Percentiles rank a stretch among this genome's conserved stretches.
phyloP scores from a whole-genome alignment of 352 stramenopile species.

The Pythium brachiatum region DNA sequence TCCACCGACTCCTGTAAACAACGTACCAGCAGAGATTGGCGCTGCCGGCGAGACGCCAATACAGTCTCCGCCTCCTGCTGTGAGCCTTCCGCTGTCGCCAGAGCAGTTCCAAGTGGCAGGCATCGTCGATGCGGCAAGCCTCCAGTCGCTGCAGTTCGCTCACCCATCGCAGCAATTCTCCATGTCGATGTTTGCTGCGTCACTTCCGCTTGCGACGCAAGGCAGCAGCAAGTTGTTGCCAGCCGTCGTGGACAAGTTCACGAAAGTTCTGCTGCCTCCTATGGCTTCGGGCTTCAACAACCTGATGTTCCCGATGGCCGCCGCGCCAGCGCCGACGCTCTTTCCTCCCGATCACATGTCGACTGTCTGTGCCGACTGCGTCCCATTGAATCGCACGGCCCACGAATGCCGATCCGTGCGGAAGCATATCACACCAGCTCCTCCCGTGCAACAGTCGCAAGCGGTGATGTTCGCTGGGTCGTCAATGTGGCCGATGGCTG shows the following conservation, averaged over 20 bases:
- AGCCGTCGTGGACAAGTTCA: conserved; percentile 6
- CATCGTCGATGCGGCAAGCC: not conserved
- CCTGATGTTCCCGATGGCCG: conserved; percentile 41
- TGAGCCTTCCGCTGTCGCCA: not conserved
- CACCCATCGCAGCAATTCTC: not conserved
- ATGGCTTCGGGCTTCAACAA: conserved; percentile 35
- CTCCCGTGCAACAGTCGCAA: conserved; percentile 1
- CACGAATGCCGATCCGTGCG: conserved; percentile 32
- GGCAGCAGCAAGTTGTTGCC: conserved; percentile 12
- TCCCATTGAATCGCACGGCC: conserved; percentile 15
- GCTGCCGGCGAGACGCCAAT: not conserved
- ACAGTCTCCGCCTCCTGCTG: not conserved
- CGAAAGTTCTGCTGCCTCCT: conserved; percentile 45
- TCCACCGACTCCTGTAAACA: not conserved
- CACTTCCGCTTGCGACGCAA: conserved; percentile 3
- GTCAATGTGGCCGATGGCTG: conserved; percentile 19
- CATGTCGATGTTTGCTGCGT: conserved; percentile 1
- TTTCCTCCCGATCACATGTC: conserved; percentile 29
- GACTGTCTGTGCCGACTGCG: conserved; percentile 28
- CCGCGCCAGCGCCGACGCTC: conserved; percentile 18
- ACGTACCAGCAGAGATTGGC: not conserved
- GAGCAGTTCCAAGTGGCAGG: not conserved
- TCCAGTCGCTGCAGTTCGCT: not conserved
- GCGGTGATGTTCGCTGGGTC: conserved; percentile 17
- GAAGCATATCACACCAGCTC: conserved; percentile 30